These are phyloP conservation scores for Ananas comosus DNA, from an alignment of 176 grass and related monocot genomes.

Conservation along the genomic window DNA sequence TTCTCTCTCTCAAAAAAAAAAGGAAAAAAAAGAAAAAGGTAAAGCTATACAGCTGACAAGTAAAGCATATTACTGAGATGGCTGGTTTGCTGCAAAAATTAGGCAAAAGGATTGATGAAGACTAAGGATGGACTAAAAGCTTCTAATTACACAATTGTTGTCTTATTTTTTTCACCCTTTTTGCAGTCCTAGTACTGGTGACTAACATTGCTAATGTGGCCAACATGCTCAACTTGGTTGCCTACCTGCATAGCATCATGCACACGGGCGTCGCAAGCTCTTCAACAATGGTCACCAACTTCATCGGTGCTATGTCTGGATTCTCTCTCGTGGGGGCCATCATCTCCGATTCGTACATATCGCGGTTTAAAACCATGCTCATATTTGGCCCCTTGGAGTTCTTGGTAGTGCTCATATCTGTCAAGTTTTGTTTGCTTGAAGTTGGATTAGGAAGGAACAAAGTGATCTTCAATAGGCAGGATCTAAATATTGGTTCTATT, in stretches of 20 bases:
- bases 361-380: slow-evolving; percentile 43
- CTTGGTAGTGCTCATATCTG: slow-evolving; percentile 34
- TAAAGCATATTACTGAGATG: no score
- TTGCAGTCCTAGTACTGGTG: slow-evolving; percentile 31
- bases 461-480: no score
- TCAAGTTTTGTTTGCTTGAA: not conserved
- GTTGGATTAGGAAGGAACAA: not conserved
- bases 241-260: slow-evolving; percentile 43
- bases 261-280: slow-evolving; percentile 46
- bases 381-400: slow-evolving; percentile 51
- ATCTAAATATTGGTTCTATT: no score
- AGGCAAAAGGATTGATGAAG: not conserved
- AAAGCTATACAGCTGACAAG: no score
- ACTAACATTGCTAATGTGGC: slow-evolving; percentile 26
- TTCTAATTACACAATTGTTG: not conserved
- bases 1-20: no score
- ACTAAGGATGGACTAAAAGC: not conserved
- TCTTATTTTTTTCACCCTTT: not conserved
- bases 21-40: no score
- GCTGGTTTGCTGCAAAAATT: not conserved
- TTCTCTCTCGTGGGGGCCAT: slow-evolving; percentile 54
- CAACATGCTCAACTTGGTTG: slow-evolving; percentile 44
- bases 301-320: slow-evolving; percentile 31
- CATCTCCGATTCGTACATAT: slow-evolving; percentile 55
- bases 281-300: slow-evolving; percentile 40